These are phyloP conservation scores for Colletotrichum siamense DNA, from an alignment of 2,329 filamentous ascomycete species.

Conservation along the genomic window DNA sequence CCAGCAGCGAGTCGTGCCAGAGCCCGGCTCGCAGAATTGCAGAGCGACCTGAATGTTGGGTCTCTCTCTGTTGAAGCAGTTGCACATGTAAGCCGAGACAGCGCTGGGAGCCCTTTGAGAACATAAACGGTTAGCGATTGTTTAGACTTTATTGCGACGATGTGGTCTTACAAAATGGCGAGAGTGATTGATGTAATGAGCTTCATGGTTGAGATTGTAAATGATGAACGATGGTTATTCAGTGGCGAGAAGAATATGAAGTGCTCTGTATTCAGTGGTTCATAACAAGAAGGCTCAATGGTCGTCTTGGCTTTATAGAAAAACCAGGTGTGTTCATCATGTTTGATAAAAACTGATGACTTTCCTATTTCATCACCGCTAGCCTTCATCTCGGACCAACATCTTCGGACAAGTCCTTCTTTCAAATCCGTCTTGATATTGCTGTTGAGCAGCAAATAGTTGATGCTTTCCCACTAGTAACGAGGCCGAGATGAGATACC, in stretches of 20 bases:
- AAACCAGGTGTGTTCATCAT: background rate
- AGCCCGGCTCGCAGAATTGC: background rate
- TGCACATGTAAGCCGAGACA: background rate
- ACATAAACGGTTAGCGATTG: background rate
- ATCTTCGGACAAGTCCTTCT: background rate
- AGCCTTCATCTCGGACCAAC: background rate
- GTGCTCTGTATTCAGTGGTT: background rate
- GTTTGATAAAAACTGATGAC: background rate
- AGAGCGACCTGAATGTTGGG: background rate
- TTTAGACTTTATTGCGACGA: accelerated
- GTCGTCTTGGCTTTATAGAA: background rate
- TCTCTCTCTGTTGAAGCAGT: background rate
- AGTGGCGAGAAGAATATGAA: background rate
- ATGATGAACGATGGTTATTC: background rate
- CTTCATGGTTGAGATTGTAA: background rate
- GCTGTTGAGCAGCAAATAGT: background rate
- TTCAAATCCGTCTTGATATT: background rate
- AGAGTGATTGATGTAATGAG: background rate
- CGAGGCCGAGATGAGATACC: background rate
- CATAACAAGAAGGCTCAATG: background rate
- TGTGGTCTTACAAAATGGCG: background rate
- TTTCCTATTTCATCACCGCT: background rate
- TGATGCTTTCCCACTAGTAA: background rate
- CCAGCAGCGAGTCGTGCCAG: background rate
- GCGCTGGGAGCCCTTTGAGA: background rate